Conservation (phyloP, 108 stramenopile species). For the Nitzschia inconspicua region DNA sequence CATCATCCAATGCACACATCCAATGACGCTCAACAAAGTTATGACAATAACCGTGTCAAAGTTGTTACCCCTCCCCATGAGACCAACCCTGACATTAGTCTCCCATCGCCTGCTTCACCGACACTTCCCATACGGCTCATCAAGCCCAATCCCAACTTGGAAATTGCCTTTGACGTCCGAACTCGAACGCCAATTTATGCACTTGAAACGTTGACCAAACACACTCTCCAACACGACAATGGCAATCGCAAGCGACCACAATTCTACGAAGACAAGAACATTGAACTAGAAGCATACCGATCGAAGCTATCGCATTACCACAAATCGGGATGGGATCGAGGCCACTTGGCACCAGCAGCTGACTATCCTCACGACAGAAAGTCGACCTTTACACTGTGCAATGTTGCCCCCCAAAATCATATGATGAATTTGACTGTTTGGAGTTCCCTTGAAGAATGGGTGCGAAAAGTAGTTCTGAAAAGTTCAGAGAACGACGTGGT, state of each 20-base stretch:
- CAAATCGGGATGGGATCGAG: conserved; percentile 79
- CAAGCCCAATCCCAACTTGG: conserved; percentile 62
- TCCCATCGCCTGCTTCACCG: conserved; percentile 30
- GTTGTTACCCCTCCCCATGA: too few species aligned
- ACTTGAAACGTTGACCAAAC: conserved; percentile 41
- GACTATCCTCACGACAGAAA: conserved; percentile 36
- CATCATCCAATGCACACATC: too few species aligned
- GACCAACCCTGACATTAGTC: too few species aligned
- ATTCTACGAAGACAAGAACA: conserved; percentile 59
- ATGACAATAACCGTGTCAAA: too few species aligned
- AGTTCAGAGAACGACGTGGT: conserved; percentile 15
- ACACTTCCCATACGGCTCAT: conserved; percentile 48
- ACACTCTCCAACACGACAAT: neutral
- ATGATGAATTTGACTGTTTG: conserved; percentile 60
- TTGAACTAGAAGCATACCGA: conserved; percentile 42
- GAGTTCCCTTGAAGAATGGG: conserved; percentile 35
- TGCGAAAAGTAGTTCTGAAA: conserved; percentile 4
- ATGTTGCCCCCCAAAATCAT: conserved; percentile 65
- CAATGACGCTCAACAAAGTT: too few species aligned
- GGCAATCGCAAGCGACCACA: conserved; percentile 21
- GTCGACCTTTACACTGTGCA: conserved; percentile 63
- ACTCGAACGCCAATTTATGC: conserved; percentile 74
- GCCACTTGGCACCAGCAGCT: conserved; percentile 76
- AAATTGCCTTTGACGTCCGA: conserved; percentile 73
- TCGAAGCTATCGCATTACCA: conserved; percentile 61